Evolutionary conservation across 371 early-diverging fungal species (phyloP).

Genomic region (Mortierella sp.): DNA sequence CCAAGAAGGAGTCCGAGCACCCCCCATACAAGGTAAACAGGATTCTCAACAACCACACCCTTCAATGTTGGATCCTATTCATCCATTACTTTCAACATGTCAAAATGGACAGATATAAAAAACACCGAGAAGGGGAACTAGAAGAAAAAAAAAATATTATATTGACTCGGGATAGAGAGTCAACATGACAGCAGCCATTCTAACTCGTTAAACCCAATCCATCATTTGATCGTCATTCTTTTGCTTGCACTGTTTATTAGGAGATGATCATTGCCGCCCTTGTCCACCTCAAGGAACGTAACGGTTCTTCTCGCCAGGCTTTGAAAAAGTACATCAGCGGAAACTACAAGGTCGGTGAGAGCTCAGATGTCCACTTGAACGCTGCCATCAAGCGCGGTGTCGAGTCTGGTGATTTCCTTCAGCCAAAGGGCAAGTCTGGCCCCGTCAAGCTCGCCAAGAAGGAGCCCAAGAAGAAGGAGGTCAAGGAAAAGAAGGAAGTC

Average conservation of each 20-base stretch:
- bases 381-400: conserved; percentile 84
- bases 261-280: conserved; percentile 76
- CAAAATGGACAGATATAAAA: background rate
- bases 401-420: conserved; percentile 71
- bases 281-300: conserved; percentile 80
- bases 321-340: conserved; percentile 88
- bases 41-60: background rate
- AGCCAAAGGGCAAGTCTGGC: conserved; percentile 82
- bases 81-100: background rate
- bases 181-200: background rate
- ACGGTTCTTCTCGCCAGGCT: conserved; percentile 82
- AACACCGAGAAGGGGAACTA: background rate
- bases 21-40: conserved; percentile 63
- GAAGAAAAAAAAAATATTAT: background rate
- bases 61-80: background rate
- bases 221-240: background rate
- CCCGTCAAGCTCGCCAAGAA: conserved; percentile 80
- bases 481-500: conserved; percentile 62
- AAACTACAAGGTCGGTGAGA: conserved; percentile 77
- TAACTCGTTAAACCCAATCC: background rate
- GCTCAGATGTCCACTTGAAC: conserved; percentile 74
- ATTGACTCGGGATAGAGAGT: conserved; percentile 1
- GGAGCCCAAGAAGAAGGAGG: conserved; percentile 67
- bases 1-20: conserved; percentile 62
- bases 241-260: conserved; percentile 29